Evolutionary conservation across 768 basidiomycete species (phyloP), one percentile per base, ranked within the genome.

Genomic region (Galerina sulciceps): DNA sequence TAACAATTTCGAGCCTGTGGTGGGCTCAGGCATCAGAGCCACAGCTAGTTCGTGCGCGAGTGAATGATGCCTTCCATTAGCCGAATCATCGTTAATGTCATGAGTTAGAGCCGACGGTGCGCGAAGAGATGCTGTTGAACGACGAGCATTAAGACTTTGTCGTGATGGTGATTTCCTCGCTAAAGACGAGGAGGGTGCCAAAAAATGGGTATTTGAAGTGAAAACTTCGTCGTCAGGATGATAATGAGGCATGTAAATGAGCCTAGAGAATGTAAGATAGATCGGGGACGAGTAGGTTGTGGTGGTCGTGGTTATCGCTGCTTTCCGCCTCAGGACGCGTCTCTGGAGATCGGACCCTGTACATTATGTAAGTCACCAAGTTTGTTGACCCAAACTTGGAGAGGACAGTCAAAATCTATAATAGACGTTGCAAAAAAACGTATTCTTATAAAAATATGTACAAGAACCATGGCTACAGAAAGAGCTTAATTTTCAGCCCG

Each of bases 11-110:
- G 91, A 93, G 53, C 89, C 85, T 23, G 84, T 79, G 50, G 82
- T 88, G 0, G 93, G 92, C 74, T 94, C 93, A 20, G 92, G 93
- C 86, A 93, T 90, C 54, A 94, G 81, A 10, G 93, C 93, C 35
- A 88, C 85, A 6, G 93, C 93, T 36, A 94, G 84, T 68, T 94
- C 93, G 72, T 94, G 92, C 4, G 93, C 93, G 34, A 94, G 82
- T 5, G 91, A 93, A 69, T 88, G 86, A 43, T 83, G 79, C 40
- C 67, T 64, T 26, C 67, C 69, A 38, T 61, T 64, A 11, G 74
- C 69, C 36, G 69, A 69, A 57, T 83, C 83, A 61, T 79, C 81
- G 54, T 77, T 79, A 36, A 67, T 64, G 47, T 56, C 67, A 48
- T 69, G 59, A 35, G 74, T 71, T 35, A 82, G 71, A 60, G 69